A percentile compares a stretch with the other conserved stretches of the same genome.
These are phyloP conservation scores for Clonostachys sp. DNA, from an alignment of 2,329 filamentous ascomycete genomes.

Conservation along the genomic window DNA sequence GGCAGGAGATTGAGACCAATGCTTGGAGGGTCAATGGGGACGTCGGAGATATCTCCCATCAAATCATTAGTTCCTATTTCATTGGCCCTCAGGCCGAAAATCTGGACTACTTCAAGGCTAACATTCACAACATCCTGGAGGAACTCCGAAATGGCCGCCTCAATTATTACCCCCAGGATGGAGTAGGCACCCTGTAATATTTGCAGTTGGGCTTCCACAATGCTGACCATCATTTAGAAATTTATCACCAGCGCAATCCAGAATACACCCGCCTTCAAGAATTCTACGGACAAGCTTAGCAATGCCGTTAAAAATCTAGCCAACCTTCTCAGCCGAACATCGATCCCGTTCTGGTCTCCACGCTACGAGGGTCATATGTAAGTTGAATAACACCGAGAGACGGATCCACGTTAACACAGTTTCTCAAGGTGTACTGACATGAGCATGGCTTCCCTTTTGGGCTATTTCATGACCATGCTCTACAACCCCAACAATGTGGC, in stretches of 20 bases:
- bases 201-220: neutral
- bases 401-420: neutral
- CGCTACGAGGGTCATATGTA: conserved; percentile 42
- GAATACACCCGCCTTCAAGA: conserved; percentile 22
- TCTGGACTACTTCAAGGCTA: conserved; percentile 27
- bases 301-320: conserved; percentile 26
- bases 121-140: conserved; percentile 31
- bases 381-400: conserved; percentile 7
- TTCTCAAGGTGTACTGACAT: conserved; percentile 24
- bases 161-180: conserved; percentile 28
- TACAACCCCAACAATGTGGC: conserved; percentile 46
- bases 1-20: neutral
- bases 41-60: conserved; percentile 9
- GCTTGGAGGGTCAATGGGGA: neutral
- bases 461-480: conserved; percentile 43
- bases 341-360: conserved; percentile 40
- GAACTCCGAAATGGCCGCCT: conserved; percentile 21
- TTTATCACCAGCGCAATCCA: conserved; percentile 30
- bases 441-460: conserved; percentile 34
- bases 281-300: conserved; percentile 22
- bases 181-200: conserved; percentile 11
- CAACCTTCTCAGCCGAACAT: conserved; percentile 30
- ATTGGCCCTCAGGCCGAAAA: conserved; percentile 37
- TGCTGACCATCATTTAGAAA: conserved; percentile 4
- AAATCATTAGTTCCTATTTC: conserved; percentile 31